Evolutionary conservation across 2,329 filamentous ascomycete genomes (phyloP).

Genomic region (Ophiostoma sp.): DNA sequence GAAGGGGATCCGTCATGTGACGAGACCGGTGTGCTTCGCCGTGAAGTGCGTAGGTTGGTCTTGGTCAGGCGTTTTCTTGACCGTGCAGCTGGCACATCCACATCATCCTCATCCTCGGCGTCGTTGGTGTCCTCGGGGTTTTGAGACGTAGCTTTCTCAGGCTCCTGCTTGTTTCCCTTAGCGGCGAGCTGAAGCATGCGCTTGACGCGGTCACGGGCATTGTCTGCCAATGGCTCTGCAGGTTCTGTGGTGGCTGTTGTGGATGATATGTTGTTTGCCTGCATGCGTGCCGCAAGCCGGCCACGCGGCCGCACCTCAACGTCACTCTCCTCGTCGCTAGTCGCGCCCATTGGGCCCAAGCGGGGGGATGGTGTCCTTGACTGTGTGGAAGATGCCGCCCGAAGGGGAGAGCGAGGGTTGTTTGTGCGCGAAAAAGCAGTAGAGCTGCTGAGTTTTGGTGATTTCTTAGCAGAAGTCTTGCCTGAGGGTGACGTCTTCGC

Average conservation of each 20-base stretch:
- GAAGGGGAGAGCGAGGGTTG: conserved; percentile 23
- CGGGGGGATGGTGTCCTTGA: conserved; percentile 8
- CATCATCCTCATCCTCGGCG: conserved; percentile 32
- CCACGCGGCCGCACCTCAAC: conserved; percentile 53
- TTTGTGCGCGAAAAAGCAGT: conserved; percentile 7
- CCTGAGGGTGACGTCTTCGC: conserved; percentile 13
- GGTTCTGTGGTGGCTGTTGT: neutral
- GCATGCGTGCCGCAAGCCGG: conserved; percentile 60
- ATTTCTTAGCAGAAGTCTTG: conserved; percentile 6
- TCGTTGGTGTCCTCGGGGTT: conserved; percentile 24
- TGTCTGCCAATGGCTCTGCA: conserved; percentile 30
- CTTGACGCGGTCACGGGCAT: conserved; percentile 40
- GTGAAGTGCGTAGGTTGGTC: conserved; percentile 28
- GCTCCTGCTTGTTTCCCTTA: conserved; percentile 27
- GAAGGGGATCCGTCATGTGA: conserved; percentile 10
- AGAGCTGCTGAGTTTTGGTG: neutral
- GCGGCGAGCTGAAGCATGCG: conserved; percentile 38
- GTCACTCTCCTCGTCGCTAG: conserved; percentile 40
- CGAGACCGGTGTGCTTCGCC: conserved; percentile 22
- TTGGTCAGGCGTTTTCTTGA: conserved; percentile 31
- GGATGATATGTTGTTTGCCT: conserved; percentile 31
- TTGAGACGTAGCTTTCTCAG: neutral
- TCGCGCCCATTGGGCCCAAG: conserved; percentile 2
- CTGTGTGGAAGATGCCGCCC: conserved; percentile 3
- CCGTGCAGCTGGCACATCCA: conserved; percentile 31